These are phyloP conservation scores for Coniferiporia sulphurascens DNA, from an alignment of 1,284 basidiomycete species.

Conservation along the genomic window DNA sequence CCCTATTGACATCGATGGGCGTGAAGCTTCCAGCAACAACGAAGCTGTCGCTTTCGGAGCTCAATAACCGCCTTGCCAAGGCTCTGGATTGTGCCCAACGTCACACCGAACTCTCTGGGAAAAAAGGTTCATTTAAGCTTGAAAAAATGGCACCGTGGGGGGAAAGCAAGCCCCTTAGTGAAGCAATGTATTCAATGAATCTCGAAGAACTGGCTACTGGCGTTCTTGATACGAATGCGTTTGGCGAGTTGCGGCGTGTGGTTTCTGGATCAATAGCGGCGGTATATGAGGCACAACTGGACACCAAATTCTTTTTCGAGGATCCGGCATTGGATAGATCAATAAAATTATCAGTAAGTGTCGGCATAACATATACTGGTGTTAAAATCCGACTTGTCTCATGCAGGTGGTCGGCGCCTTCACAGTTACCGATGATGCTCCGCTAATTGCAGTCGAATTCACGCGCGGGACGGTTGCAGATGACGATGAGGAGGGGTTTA, in stretches of 20 bases:
- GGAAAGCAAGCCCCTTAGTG: neutral
- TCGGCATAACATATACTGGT: neutral
- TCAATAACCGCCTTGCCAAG: conserved; percentile 4
- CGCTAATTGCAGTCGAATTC: neutral
- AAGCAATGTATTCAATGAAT: neutral
- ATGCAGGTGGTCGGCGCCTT: neutral
- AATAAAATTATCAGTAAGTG: neutral
- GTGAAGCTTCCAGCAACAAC: conserved; percentile 1
- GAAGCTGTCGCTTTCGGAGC: neutral
- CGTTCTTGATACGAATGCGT: neutral
- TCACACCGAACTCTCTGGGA: neutral
- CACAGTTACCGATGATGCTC: neutral
- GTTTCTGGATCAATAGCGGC: neutral
- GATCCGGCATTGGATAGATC: neutral
- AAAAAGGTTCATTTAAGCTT: neutral
- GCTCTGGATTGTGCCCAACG: conserved; percentile 2
- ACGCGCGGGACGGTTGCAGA: neutral
- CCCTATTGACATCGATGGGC: neutral
- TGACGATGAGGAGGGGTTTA: neutral
- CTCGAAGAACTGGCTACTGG: neutral
- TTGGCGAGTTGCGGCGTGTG: neutral
- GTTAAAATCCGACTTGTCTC: neutral
- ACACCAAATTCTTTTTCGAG: neutral
- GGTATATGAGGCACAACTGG: neutral
- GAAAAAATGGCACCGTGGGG: neutral